A percentile compares a stretch with the other conserved stretches of the same genome.
These are phyloP conservation scores for Coemansia sp. DNA, from an alignment of 192 early-diverging fungal genomes.

Conservation along the genomic window DNA sequence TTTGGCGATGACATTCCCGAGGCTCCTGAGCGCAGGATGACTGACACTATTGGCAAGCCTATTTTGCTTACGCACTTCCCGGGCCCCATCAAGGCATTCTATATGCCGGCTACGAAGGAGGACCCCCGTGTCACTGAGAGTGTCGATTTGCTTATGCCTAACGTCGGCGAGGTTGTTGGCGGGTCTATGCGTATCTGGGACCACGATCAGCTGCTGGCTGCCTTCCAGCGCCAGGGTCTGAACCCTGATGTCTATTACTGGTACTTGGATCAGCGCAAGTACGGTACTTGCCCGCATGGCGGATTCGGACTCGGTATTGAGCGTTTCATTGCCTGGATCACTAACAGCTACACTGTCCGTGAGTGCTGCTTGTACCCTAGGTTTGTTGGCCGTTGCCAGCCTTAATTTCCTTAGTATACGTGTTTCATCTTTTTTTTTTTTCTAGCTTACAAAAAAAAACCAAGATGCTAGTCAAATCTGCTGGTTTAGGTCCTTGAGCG, in stretches of 20 bases:
- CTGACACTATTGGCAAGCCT: conserved; percentile 93
- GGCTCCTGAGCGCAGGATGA: conserved; percentile 96
- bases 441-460: neutral
- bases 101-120: conserved; percentile 92
- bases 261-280: conserved; percentile 99
- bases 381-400: conserved; percentile 82
- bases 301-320: conserved; percentile 98
- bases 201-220: conserved; percentile 74
- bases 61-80: conserved; percentile 97
- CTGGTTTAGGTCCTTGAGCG: conserved; percentile 26
- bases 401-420: conserved; percentile 48
- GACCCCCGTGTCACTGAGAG: conserved; percentile 89
- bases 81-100: conserved; percentile 97
- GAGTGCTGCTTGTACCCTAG: conserved; percentile 93
- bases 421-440: neutral
- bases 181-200: conserved; percentile 96
- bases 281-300: conserved; percentile 93
- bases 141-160: conserved; percentile 97
- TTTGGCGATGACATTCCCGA: conserved; percentile 99
- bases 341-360: conserved; percentile 85
- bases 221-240: conserved; percentile 87
- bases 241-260: conserved; percentile 97
- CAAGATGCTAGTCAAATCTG: neutral
- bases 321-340: conserved; percentile 95
- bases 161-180: conserved; percentile 98